These are phyloP conservation scores for Trichopus zeylanicus DNA, from an alignment of 116 monocot species.

Conservation along the genomic window DNA sequence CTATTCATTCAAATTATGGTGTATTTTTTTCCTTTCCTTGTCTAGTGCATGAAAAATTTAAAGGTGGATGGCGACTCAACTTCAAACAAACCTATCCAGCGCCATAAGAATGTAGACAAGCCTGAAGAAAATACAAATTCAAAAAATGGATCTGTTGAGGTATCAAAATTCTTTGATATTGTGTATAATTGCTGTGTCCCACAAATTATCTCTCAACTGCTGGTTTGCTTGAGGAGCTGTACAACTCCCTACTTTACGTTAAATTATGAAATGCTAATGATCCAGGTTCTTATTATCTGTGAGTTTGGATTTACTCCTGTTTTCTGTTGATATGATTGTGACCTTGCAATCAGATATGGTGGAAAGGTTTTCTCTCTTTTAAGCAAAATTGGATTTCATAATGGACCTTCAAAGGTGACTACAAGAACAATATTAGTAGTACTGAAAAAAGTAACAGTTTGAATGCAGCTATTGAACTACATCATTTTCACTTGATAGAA, in stretches of 20 bases:
- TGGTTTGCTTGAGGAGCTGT: background rate
- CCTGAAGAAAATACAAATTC: constrained; percentile 9
- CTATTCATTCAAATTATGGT: background rate
- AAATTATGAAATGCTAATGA: no score
- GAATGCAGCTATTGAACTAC: no score
- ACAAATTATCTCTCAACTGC: background rate
- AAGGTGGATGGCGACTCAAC: constrained; percentile 13
- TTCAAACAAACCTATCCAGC: constrained; percentile 23
- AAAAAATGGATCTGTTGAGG: constrained; percentile 26
- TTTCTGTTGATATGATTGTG: background rate
- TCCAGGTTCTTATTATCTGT: background rate
- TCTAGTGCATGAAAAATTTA: constrained; percentile 17
- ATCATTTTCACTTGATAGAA: no score
- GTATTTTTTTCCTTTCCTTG: constrained; percentile 1
- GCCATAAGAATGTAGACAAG: constrained; percentile 21
- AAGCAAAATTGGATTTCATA: no score
- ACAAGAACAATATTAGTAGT: no score
- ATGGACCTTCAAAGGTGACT: no score
- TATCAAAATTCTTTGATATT: constrained; percentile 14
- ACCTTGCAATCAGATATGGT: no score
- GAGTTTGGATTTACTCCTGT: background rate
- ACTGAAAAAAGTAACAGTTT: no score
- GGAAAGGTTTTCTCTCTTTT: no score
- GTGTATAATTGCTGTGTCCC: background rate
- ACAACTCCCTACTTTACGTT: no score